These are phyloP conservation scores for Xanthoconium separans DNA, from an alignment of 1,284 basidiomycete species.

Conservation along the genomic window DNA sequence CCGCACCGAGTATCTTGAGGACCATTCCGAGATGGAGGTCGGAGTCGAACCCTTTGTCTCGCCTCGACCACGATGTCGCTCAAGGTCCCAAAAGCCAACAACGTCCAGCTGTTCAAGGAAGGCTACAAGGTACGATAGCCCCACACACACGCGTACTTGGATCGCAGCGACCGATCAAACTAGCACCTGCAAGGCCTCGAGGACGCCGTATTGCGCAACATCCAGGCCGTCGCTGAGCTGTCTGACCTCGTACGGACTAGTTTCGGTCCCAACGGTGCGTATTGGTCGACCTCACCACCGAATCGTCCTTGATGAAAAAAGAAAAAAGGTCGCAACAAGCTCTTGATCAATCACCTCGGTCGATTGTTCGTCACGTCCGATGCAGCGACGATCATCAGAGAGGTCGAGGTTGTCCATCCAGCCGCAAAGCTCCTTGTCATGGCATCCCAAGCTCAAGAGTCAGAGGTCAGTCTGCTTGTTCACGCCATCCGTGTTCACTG, in stretches of 20 bases:
- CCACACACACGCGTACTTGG: neutral
- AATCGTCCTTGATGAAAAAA: conserved; percentile 3
- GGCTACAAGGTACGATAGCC: conserved; percentile 75
- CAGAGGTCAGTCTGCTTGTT: conserved; percentile 63
- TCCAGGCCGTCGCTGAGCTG: conserved; percentile 91
- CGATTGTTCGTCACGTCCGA: conserved; percentile 97
- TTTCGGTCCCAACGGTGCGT: conserved; percentile 91
- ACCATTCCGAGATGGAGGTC: conserved; percentile 22
- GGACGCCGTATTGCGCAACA: conserved; percentile 93
- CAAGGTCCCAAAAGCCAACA: conserved; percentile 90
- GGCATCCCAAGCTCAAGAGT: conserved; percentile 95
- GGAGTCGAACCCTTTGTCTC: conserved; percentile 10
- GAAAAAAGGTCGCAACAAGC: conserved; percentile 82
- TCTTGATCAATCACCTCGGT: conserved; percentile 95
- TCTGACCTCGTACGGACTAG: conserved; percentile 95
- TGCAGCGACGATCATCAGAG: conserved; percentile 97
- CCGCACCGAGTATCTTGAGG: conserved; percentile 28
- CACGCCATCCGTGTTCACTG: neutral
- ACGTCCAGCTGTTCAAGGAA: conserved; percentile 92
- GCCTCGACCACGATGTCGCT: conserved; percentile 66
- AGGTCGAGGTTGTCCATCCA: conserved; percentile 98
- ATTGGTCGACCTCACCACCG: neutral
- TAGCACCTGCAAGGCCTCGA: conserved; percentile 89
- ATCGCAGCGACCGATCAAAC: conserved; percentile 11
- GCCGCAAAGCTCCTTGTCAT: conserved; percentile 97